Evolutionary conservation across 768 basidiomycete genomes (phyloP).

Genomic region (Boletus pseudo-olivaceus): DNA sequence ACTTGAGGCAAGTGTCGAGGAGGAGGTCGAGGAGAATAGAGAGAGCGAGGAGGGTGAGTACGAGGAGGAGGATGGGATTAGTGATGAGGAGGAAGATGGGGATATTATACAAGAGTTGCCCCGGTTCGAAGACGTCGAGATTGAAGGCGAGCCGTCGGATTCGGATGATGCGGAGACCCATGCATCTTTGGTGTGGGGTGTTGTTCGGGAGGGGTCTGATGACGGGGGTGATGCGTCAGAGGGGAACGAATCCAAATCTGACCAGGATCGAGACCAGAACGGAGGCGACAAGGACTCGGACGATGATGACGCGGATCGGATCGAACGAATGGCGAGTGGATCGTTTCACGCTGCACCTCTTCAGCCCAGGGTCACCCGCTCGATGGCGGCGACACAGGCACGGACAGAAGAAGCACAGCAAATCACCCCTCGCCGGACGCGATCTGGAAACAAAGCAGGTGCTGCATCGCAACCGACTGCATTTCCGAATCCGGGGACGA

Average conservation of each 20-base stretch:
- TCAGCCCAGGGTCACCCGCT: slow-evolving; percentile 8
- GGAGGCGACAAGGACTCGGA: background rate
- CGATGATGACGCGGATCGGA: slow-evolving; percentile 7
- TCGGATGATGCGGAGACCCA: slow-evolving; percentile 32
- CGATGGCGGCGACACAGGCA: background rate
- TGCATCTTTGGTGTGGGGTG: slow-evolving; percentile 5
- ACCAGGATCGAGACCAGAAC: background rate
- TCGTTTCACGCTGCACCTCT: background rate
- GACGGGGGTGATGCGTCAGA: background rate
- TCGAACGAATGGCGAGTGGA: slow-evolving; percentile 15
- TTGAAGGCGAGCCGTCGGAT: slow-evolving; percentile 16
- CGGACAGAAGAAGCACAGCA: background rate
- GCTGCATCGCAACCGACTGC: background rate
- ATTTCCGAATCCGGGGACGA: slow-evolving; percentile 18
- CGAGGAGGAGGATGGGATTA: background rate
- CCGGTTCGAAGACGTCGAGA: slow-evolving; percentile 9
- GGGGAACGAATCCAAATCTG: background rate
- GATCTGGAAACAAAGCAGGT: slow-evolving; percentile 1
- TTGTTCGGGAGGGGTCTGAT: background rate
- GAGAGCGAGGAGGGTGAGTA: background rate
- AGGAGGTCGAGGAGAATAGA: background rate
- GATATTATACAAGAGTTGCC: background rate
- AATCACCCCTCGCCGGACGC: slow-evolving; percentile 7
- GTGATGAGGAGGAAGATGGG: background rate
- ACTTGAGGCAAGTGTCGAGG: slow-evolving; percentile 6